A percentile compares a stretch with the other conserved stretches of the same genome.
Conservation (phyloP, 1,284 basidiomycete species). For the Rhodofomes roseus region DNA sequence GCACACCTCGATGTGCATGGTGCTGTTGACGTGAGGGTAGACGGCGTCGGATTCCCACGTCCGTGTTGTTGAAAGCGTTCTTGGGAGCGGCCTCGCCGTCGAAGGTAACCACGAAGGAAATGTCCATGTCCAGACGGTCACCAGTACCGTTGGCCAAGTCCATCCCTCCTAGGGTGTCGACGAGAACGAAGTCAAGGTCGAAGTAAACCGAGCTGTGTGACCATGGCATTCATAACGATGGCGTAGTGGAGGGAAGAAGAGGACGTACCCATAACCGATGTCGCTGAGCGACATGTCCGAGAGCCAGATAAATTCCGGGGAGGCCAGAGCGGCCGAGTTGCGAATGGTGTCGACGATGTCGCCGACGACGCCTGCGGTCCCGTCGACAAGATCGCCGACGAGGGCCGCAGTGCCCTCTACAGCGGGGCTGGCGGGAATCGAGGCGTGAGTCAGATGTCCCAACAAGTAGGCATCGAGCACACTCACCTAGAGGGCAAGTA, state of each 20-base stretch:
- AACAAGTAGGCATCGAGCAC: neutral
- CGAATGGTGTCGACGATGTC: neutral
- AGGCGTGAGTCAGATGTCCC: neutral
- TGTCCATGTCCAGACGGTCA: neutral
- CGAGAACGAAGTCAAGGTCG: neutral
- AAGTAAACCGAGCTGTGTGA: neutral
- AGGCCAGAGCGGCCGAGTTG: neutral
- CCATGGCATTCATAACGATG: neutral
- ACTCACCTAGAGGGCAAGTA: neutral
- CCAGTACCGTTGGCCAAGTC: neutral
- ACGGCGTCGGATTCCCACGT: neutral
- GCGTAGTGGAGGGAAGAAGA: neutral
- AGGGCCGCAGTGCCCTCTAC: neutral
- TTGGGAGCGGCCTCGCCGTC: neutral
- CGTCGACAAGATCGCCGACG: neutral
- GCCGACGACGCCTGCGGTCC: neutral
- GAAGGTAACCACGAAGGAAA: neutral
- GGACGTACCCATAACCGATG: neutral
- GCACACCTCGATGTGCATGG: neutral
- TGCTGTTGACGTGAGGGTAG: neutral
- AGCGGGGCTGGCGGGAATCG: neutral
- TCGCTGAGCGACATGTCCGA: neutral
- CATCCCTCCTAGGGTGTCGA: neutral
- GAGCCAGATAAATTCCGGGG: neutral
- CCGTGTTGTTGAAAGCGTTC: neutral